Percentiles rank a stretch among this genome's conserved stretches.
Conservation (phyloP, 1,284 basidiomycete species). For the Cryptococcus sp. region DNA sequence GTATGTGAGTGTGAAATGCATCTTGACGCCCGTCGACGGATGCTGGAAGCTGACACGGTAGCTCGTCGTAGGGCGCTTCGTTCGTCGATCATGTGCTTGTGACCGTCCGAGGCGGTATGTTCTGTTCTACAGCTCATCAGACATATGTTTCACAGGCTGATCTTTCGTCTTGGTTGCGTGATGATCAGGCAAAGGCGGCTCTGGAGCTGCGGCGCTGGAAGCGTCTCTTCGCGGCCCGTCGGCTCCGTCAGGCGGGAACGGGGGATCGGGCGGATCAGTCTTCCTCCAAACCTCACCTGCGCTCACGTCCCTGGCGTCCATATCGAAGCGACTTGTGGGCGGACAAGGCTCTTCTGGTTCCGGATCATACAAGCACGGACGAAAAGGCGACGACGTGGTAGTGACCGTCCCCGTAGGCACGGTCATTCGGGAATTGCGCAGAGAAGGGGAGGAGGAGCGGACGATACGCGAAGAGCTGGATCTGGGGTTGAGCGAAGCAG, state of each 20-base stretch:
- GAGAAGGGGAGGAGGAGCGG: constrained; percentile 60
- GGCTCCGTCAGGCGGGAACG: constrained; percentile 85
- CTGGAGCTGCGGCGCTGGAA: constrained; percentile 80
- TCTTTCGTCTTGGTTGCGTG: neutral
- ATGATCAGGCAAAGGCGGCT: constrained; percentile 70
- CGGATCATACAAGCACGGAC: constrained; percentile 82
- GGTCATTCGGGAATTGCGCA: constrained; percentile 70
- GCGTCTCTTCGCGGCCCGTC: constrained; percentile 76
- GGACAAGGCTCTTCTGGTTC: constrained; percentile 69
- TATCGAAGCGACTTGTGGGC: constrained; percentile 69
- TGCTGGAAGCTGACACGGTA: neutral
- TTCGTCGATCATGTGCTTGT: constrained; percentile 80
- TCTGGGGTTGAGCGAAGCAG: constrained; percentile 23
- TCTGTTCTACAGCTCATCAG: no score
- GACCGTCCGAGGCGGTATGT: constrained; percentile 70
- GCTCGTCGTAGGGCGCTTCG: constrained; percentile 66
- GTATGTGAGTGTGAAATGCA: constrained; percentile 27
- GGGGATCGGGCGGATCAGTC: constrained; percentile 82
- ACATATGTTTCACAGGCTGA: constrained; percentile 4
- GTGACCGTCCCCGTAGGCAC: constrained; percentile 86
- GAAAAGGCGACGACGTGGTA: constrained; percentile 67
- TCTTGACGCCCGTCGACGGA: neutral
- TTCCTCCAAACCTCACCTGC: constrained; percentile 74
- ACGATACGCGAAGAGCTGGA: constrained; percentile 43
- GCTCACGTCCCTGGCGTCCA: constrained; percentile 72